A percentile compares a stretch with the other conserved stretches of the same genome.
Conservation (phyloP, 176 grass and related monocot genomes). For the Aechmea fasciata region DNA sequence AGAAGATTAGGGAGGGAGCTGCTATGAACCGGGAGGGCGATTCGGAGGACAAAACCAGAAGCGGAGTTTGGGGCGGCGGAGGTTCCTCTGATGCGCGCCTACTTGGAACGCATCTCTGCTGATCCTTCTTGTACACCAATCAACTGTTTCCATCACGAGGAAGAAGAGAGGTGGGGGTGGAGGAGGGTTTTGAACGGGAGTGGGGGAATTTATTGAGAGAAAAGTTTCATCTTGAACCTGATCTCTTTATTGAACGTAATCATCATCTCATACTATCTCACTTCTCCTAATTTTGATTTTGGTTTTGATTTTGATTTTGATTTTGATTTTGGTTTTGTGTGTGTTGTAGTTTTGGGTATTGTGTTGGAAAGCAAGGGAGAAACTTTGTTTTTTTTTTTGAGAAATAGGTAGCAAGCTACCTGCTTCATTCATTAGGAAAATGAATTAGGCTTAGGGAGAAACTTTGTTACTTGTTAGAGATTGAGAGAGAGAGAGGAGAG, state of each 20-base stretch:
- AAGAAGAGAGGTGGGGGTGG: not conserved
- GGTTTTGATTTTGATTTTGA: not conserved
- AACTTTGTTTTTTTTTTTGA: no score
- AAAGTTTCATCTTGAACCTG: conserved; percentile 48
- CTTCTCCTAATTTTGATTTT: not conserved
- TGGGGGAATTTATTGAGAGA: conserved; percentile 15
- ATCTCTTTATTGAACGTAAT: conserved; percentile 44
- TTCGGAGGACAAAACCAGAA: conserved; percentile 78
- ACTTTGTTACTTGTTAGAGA: not conserved
- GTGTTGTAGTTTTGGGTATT: not conserved
- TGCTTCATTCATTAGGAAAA: no score
- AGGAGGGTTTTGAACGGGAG: not conserved
- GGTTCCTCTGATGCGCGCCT: conserved; percentile 42
- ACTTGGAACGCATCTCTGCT: conserved; percentile 11
- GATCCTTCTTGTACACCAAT: conserved; percentile 13
- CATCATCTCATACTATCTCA: conserved; percentile 36
- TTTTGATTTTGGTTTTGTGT: conserved; percentile 12
- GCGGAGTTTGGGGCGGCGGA: conserved; percentile 42
- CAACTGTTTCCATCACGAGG: conserved; percentile 42
- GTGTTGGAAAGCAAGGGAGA: not conserved
- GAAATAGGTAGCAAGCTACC: no score
- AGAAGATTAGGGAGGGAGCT: not conserved
- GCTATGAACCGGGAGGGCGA: conserved; percentile 75
- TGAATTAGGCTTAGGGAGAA: no score
- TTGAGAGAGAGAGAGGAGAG: not conserved